phyloP scores from a whole-genome alignment of 495 filamentous ascomycete species.

The Tuber aestivum region DNA sequence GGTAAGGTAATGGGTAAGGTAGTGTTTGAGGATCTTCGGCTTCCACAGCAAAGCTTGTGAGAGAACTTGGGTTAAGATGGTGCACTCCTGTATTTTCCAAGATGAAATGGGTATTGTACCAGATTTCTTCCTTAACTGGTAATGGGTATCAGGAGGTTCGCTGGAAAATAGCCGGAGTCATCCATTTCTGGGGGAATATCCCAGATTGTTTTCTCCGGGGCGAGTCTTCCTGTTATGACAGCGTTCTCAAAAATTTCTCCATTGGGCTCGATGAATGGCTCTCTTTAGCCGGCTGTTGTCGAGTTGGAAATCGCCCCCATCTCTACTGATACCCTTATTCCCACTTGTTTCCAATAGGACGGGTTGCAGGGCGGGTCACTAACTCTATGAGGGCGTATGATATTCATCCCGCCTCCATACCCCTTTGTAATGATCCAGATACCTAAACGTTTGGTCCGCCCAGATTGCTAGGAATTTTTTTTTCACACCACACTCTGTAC shows the following conservation, averaged over 20 bases:
- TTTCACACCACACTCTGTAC: not conserved
- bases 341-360: conserved; percentile 11
- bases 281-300: not conserved
- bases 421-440: not conserved
- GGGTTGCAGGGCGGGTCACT: conserved; percentile 2
- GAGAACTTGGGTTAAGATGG: not conserved
- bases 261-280: conserved; percentile 4
- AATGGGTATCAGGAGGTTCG: not conserved
- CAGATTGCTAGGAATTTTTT: not conserved
- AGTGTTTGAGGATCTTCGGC: not conserved
- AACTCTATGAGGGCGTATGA: not conserved
- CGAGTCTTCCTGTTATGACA: not conserved
- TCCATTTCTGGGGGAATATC: not conserved
- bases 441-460: not conserved
- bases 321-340: not conserved
- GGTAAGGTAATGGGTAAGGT: not conserved
- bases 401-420: not conserved
- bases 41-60: not conserved
- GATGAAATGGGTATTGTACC: not conserved
- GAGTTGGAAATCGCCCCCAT: not conserved
- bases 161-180: not conserved
- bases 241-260: not conserved
- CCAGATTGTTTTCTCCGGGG: not conserved
- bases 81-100: not conserved
- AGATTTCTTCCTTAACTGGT: not conserved